Evolutionary conservation across 2,329 filamentous ascomycete genomes (phyloP).

Genomic region (Colletotrichum horii): DNA sequence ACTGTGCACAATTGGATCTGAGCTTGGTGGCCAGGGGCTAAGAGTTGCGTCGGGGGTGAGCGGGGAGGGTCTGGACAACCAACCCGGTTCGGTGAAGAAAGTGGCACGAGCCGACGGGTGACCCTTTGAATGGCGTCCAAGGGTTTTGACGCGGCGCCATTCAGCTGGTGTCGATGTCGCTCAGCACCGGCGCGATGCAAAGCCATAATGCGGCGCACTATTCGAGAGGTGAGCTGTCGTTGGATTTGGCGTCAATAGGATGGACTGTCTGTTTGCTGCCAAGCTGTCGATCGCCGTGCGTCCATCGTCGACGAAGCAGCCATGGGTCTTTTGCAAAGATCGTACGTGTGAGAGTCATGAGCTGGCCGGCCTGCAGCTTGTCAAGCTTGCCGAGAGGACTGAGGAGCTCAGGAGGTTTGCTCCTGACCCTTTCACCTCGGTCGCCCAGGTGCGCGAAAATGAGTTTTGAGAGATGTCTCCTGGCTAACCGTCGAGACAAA

Average conservation of each 20-base stretch:
- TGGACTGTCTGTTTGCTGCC: not conserved
- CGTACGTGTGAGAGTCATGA: not conserved
- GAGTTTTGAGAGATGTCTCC: not conserved
- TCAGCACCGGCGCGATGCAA: not conserved
- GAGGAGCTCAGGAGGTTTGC: not conserved
- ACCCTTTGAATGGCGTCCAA: not conserved
- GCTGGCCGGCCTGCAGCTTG: not conserved
- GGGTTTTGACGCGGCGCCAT: not conserved
- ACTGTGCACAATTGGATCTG: not conserved
- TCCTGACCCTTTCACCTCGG: constrained; percentile 9
- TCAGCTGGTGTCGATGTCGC: not conserved
- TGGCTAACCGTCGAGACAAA: not conserved
- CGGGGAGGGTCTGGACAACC: not conserved
- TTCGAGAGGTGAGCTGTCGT: not conserved
- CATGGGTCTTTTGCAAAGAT: not conserved
- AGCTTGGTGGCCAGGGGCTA: constrained; percentile 1
- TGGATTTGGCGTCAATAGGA: not conserved
- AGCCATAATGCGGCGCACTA: not conserved
- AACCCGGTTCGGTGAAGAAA: constrained; percentile 10
- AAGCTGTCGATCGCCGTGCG: not conserved
- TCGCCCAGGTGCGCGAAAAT: not conserved
- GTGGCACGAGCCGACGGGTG: not conserved
- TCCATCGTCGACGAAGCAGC: not conserved
- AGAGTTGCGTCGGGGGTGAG: not conserved
- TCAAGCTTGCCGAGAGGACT: not conserved